Conservation (phyloP, 108 stramenopile genomes). For the Cyclostephanos invisitatus region DNA sequence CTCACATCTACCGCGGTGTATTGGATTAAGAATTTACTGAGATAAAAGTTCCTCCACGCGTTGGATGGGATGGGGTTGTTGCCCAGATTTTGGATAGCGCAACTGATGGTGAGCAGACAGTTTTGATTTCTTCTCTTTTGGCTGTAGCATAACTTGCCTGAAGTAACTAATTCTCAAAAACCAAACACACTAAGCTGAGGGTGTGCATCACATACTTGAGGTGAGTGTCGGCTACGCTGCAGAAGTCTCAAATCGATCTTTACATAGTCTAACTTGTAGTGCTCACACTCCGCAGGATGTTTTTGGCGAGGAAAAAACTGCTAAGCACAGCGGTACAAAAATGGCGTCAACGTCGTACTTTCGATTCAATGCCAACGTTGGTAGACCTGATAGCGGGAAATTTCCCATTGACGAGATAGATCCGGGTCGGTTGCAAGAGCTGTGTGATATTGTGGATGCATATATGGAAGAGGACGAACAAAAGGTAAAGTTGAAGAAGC, state of each 20-base stretch:
- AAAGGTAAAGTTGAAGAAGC: slow-evolving; percentile 51
- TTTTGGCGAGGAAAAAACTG: slow-evolving; percentile 63
- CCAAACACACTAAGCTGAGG: slow-evolving; percentile 42
- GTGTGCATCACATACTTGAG: slow-evolving; percentile 47
- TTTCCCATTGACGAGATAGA: slow-evolving; percentile 77
- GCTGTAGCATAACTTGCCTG: neutral
- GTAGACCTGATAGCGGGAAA: slow-evolving; percentile 49
- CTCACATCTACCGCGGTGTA: neutral
- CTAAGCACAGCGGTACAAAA: slow-evolving; percentile 36
- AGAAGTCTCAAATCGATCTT: neutral
- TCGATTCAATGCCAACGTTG: slow-evolving; percentile 80
- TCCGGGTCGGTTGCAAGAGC: slow-evolving; percentile 55
- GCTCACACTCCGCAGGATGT: slow-evolving; percentile 54
- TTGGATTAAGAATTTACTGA: slow-evolving; percentile 57
- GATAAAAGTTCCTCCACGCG: slow-evolving; percentile 67
- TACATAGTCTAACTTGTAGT: neutral
- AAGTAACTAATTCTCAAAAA: neutral
- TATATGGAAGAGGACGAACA: slow-evolving; percentile 82
- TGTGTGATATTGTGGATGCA: slow-evolving; percentile 60
- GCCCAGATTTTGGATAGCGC: slow-evolving; percentile 86
- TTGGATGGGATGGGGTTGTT: slow-evolving; percentile 91
- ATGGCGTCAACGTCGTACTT: slow-evolving; percentile 71
- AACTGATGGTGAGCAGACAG: slow-evolving; percentile 49
- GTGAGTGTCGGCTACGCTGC: slow-evolving; percentile 17
- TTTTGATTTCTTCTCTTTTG: slow-evolving; percentile 6